Conservation (phyloP, 495 filamentous ascomycete species). For the Hyaloscypha hepaticicola region DNA sequence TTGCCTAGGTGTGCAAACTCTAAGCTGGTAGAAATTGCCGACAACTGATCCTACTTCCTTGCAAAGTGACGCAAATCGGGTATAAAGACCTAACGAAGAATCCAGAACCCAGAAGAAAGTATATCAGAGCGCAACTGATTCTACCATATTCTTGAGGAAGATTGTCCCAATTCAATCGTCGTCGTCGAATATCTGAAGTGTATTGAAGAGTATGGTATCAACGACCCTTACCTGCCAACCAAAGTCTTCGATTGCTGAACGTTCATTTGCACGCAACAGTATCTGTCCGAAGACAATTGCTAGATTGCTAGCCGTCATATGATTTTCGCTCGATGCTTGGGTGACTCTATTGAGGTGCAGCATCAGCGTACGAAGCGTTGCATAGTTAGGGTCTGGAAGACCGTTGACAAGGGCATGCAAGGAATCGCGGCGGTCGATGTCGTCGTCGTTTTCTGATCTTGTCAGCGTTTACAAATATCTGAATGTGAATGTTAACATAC, state of each 20-base stretch:
- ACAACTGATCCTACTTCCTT: no score
- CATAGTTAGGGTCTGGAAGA: constrained; percentile 94
- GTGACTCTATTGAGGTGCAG: constrained; percentile 86
- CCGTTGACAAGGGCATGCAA: constrained; percentile 92
- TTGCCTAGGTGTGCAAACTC: no score
- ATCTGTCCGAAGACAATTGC: constrained; percentile 96
- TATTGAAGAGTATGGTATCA: constrained; percentile 89
- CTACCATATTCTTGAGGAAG: no score
- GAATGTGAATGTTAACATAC: constrained; percentile 48
- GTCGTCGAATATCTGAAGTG: constrained; percentile 96
- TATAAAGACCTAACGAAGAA: no score
- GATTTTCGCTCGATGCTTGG: constrained; percentile 73
- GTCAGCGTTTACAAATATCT: constrained; percentile 12
- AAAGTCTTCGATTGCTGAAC: constrained; percentile 79
- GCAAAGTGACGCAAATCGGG: no score
- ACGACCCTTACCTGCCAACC: constrained; percentile 91
- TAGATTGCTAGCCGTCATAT: constrained; percentile 88
- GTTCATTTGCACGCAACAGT: constrained; percentile 79
- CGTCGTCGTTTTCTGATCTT: constrained; percentile 71
- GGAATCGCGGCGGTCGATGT: constrained; percentile 79
- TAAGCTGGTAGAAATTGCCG: no score
- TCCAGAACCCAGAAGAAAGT: no score
- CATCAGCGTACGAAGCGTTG: constrained; percentile 82
- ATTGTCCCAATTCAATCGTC: no score
- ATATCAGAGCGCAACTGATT: no score